Evolutionary conservation across 805 yeast genomes (phyloP).

Genomic region (Crinitomyces ghanaensis): DNA sequence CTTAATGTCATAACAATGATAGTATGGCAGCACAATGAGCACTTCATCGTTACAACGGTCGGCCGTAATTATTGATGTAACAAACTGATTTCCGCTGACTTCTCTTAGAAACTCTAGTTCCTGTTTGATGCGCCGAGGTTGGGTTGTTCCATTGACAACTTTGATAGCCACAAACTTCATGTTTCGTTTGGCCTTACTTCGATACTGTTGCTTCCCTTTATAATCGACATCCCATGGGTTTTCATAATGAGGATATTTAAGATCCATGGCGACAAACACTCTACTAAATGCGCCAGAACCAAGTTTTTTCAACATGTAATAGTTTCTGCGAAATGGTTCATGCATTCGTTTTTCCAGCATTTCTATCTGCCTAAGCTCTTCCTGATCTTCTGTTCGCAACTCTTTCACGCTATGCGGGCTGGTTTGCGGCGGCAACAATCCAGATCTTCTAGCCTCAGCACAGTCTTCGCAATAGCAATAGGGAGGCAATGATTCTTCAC

Average conservation of each 20-base stretch:
- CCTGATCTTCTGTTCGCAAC: too few species aligned
- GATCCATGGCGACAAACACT: slow-evolving; percentile 51
- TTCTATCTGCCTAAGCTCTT: too few species aligned
- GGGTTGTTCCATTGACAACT: slow-evolving; percentile 87
- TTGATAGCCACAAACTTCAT: slow-evolving; percentile 64
- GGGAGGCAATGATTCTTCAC: too few species aligned
- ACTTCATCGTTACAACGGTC: slow-evolving; percentile 83
- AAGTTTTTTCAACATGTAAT: slow-evolving; percentile 43
- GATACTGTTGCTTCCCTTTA: slow-evolving; percentile 5
- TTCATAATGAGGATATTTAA: slow-evolving; percentile 26
- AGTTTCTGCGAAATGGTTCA: slow-evolving; percentile 27
- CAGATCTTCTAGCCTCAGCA: too few species aligned
- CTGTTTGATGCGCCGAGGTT: slow-evolving; percentile 82
- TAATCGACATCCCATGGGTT: slow-evolving; percentile 22
- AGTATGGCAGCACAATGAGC: slow-evolving; percentile 52
- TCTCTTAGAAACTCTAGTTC: slow-evolving; percentile 58
- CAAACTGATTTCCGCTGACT: slow-evolving; percentile 37
- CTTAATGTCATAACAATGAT: slow-evolving; percentile 77
- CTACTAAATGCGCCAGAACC: slow-evolving; percentile 60
- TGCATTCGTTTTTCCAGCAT: slow-evolving; percentile 12
- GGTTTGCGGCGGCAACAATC: too few species aligned
- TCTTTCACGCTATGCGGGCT: too few species aligned
- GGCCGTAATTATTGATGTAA: slow-evolving; percentile 87
- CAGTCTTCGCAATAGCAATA: too few species aligned
- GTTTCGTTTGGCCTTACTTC: slow-evolving; percentile 1